phyloP scores from a whole-genome alignment of 495 filamentous ascomycete genomes.

The Xylaria cubensis region DNA sequence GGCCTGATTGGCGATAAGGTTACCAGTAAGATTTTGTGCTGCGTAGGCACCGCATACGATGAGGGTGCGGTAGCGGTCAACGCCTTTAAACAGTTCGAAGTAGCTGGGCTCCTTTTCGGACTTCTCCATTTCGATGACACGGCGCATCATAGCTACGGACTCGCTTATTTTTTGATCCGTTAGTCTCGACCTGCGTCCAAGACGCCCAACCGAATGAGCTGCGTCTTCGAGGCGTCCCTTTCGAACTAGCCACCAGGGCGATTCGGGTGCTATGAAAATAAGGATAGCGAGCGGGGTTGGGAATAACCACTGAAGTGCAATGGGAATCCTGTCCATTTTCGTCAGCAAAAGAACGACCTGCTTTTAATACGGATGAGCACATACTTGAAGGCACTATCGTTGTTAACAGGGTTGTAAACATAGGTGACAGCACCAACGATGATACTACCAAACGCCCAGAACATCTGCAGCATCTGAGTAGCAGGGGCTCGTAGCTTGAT shows the following conservation, averaged over 20 bases:
- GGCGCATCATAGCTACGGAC: slow-evolving; percentile 48
- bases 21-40: slow-evolving; percentile 43
- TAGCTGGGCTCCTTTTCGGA: slow-evolving; percentile 39
- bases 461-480: slow-evolving; percentile 57
- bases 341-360: slow-evolving; percentile 43
- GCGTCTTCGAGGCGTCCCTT: slow-evolving; percentile 52
- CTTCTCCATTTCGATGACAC: slow-evolving; percentile 37
- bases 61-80: slow-evolving; percentile 53
- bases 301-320: slow-evolving; percentile 58
- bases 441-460: slow-evolving; percentile 55
- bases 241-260: slow-evolving; percentile 57
- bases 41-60: slow-evolving; percentile 56
- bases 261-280: slow-evolving; percentile 56
- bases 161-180: slow-evolving; percentile 25
- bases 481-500: slow-evolving; percentile 52
- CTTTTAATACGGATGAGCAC: slow-evolving; percentile 37
- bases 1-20: slow-evolving; percentile 49
- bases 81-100: slow-evolving; percentile 52
- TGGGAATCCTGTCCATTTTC: slow-evolving; percentile 46
- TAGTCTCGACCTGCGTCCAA: slow-evolving; percentile 33
- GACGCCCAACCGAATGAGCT: slow-evolving; percentile 44
- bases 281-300: slow-evolving; percentile 48
- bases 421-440: slow-evolving; percentile 54
- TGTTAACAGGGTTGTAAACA: slow-evolving; percentile 44
- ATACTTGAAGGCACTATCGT: slow-evolving; percentile 52